phyloP scores from a whole-genome alignment of 169 alveolate species.

The Plasmodium gaboni region DNA sequence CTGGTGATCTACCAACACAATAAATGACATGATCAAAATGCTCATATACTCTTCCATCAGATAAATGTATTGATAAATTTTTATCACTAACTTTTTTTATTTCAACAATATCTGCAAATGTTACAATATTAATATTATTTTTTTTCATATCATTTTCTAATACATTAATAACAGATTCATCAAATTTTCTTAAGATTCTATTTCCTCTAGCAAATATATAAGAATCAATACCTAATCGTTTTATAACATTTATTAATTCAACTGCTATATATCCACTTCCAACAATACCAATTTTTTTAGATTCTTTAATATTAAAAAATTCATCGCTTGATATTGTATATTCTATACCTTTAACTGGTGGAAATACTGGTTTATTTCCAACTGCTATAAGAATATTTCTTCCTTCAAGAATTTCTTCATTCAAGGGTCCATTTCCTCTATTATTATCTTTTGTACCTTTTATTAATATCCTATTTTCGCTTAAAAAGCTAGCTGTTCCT shows the following conservation, averaged over 20 bases:
- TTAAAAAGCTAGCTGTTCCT: constrained; percentile 52
- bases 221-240: constrained; percentile 92
- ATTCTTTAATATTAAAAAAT: constrained; percentile 91
- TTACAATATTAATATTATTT: constrained; percentile 80
- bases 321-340: constrained; percentile 91
- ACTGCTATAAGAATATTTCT: constrained; percentile 89
- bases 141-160: constrained; percentile 89
- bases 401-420: constrained; percentile 56
- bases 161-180: constrained; percentile 81
- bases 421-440: constrained; percentile 25
- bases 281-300: constrained; percentile 92
- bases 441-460: constrained; percentile 1
- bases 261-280: constrained; percentile 97
- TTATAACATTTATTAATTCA: constrained; percentile 94
- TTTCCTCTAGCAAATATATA: constrained; percentile 87
- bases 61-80: constrained; percentile 92
- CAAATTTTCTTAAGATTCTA: constrained; percentile 79
- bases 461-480: constrained; percentile 39
- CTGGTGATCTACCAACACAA: constrained; percentile 73
- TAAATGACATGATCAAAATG: constrained; percentile 68
- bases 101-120: constrained; percentile 93
- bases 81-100: constrained; percentile 85
- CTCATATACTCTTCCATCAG: constrained; percentile 94
- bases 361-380: constrained; percentile 90
- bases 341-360: constrained; percentile 87